Percentiles rank a stretch among this genome's conserved stretches.
phyloP scores from a whole-genome alignment of 495 filamentous ascomycete genomes.

The Lichina pygmaea region DNA sequence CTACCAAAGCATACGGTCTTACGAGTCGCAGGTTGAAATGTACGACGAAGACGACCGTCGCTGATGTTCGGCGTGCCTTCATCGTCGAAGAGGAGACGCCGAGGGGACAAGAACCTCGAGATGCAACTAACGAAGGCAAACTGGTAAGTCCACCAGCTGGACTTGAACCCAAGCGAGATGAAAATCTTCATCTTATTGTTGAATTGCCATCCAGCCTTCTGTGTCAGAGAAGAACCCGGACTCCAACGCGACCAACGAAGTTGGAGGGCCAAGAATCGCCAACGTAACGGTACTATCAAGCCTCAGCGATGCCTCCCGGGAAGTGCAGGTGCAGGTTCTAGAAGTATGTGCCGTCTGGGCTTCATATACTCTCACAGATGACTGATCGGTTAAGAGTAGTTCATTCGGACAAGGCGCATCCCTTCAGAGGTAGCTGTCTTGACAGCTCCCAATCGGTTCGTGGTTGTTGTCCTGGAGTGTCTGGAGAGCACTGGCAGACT shows the following conservation, averaged over 20 bases:
- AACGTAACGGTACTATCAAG: constrained; percentile 64
- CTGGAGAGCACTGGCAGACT: constrained; percentile 8
- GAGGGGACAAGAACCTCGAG: too few species aligned
- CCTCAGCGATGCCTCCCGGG: constrained; percentile 36
- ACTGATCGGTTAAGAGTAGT: constrained; percentile 14
- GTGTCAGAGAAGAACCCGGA: too few species aligned
- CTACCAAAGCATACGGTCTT: constrained; percentile 43
- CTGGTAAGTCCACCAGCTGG: too few species aligned
- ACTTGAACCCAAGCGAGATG: too few species aligned
- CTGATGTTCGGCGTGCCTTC: constrained; percentile 28
- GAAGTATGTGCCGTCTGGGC: constrained; percentile 21
- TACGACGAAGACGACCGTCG: constrained; percentile 39
- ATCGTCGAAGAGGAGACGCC: too few species aligned
- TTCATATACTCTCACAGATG: too few species aligned
- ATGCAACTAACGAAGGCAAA: too few species aligned
- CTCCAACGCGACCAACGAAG: not conserved
- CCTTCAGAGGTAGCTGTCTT: constrained; percentile 36
- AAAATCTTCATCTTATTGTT: too few species aligned
- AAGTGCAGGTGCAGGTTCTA: constrained; percentile 67
- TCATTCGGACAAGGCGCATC: constrained; percentile 56
- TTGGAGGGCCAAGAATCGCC: constrained; percentile 26
- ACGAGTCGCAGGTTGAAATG: constrained; percentile 40
- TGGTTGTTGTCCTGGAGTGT: constrained; percentile 32
- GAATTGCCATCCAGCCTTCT: too few species aligned
- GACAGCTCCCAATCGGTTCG: constrained; percentile 57